Conservation (phyloP, 805 yeast species). For the Kodamaea neixiangensis region DNA sequence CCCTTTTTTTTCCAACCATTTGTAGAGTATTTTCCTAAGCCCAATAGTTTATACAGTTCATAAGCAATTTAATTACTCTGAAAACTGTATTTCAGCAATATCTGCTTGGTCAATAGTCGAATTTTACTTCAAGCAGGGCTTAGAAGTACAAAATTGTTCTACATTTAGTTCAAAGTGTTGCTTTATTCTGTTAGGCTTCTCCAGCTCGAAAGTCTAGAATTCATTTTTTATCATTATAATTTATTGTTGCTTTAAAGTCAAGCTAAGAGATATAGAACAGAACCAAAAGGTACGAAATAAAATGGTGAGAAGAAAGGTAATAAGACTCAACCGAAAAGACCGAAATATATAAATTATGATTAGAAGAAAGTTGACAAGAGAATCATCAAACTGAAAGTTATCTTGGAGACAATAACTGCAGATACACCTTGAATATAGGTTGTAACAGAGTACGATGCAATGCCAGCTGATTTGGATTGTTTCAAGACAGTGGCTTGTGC, state of each 20-base stretch:
- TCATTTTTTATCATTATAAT: no score
- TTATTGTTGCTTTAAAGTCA: background rate
- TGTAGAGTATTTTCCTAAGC: no score
- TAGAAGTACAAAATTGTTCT: no score
- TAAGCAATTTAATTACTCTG: no score
- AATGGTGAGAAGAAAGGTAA: background rate
- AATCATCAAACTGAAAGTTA: background rate
- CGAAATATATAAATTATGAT: background rate
- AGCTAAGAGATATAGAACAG: background rate
- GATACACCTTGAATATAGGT: background rate
- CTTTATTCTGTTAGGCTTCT: no score
- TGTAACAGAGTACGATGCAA: background rate
- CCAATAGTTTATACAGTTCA: no score
- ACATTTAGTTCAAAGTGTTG: no score
- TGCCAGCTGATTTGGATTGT: background rate
- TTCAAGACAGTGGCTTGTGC: background rate
- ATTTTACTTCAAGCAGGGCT: no score
- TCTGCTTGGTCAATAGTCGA: no score
- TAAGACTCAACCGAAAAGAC: background rate
- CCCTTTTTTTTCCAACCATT: no score
- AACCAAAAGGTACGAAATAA: background rate
- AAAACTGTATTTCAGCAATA: no score
- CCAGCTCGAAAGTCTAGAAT: no score
- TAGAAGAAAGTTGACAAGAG: background rate
- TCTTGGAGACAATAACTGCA: background rate